These are phyloP conservation scores for Nemania diffusa DNA, from an alignment of 2,329 filamentous ascomycete species.

Conservation along the genomic window DNA sequence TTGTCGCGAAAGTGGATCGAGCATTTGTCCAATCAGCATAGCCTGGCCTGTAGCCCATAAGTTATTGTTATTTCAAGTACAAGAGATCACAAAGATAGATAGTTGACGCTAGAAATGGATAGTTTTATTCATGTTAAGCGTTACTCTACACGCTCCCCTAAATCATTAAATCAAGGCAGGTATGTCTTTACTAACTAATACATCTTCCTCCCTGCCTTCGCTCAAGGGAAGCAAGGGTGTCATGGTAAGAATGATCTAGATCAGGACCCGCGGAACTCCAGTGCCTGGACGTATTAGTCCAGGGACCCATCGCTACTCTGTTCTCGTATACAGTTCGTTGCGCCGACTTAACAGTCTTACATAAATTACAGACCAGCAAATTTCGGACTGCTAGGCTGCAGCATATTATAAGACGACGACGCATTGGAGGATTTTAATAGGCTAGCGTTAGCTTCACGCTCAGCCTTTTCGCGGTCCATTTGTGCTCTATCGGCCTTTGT, in stretches of 20 bases:
- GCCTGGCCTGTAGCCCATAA: background rate
- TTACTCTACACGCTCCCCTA: slow-evolving; percentile 13
- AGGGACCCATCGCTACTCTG: background rate
- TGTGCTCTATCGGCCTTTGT: slow-evolving; percentile 87
- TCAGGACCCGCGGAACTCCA: slow-evolving; percentile 16
- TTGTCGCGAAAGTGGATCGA: slow-evolving; percentile 19
- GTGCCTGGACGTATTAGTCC: background rate
- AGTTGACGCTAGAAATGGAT: background rate
- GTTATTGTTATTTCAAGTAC: too few relatives aligned
- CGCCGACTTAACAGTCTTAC: background rate
- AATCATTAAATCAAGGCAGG: background rate
- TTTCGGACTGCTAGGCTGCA: slow-evolving; percentile 49
- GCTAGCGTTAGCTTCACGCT: slow-evolving; percentile 65
- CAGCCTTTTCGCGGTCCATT: slow-evolving; percentile 83
- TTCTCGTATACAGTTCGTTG: slow-evolving; percentile 30
- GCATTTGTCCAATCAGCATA: slow-evolving; percentile 7
- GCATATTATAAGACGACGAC: slow-evolving; percentile 48
- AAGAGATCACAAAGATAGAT: too few relatives aligned
- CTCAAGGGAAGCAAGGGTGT: slow-evolving; percentile 26
- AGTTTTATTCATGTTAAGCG: slow-evolving; percentile 15
- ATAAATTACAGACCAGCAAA: slow-evolving; percentile 47
- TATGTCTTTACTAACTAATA: slow-evolving; percentile 13
- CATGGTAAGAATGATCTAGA: slow-evolving; percentile 26
- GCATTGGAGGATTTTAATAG: slow-evolving; percentile 45
- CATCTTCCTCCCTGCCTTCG: background rate